These are phyloP conservation scores for Pestalotiopsis sp. DNA, from an alignment of 2,329 filamentous ascomycete genomes.

Conservation along the genomic window DNA sequence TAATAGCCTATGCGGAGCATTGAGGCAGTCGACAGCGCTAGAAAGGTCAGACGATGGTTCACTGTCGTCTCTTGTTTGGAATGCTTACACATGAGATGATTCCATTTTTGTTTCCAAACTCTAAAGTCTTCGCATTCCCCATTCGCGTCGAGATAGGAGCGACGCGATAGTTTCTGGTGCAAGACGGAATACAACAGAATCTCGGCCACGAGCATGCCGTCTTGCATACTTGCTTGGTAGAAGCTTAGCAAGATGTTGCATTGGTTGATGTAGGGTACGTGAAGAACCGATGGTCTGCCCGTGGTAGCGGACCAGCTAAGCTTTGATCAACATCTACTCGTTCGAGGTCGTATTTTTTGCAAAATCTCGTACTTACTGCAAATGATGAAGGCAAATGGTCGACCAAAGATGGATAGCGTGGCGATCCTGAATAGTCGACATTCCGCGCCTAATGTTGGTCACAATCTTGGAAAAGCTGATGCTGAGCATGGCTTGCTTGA, in stretches of 20 bases:
- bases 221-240: conserved; percentile 42
- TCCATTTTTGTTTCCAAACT: conserved; percentile 37
- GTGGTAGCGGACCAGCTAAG: conserved; percentile 43
- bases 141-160: conserved; percentile 31
- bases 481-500: conserved; percentile 44
- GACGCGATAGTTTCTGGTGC: conserved; percentile 35
- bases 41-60: not conserved
- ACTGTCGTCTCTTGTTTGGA: not conserved
- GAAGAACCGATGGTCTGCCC: conserved; percentile 40
- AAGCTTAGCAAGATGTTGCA: conserved; percentile 42
- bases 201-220: conserved; percentile 42
- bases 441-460: conserved; percentile 34
- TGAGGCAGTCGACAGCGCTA: conserved; percentile 34
- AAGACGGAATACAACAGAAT: conserved; percentile 39
- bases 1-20: conserved; percentile 36
- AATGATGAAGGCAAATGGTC: conserved; percentile 38
- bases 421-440: conserved; percentile 34
- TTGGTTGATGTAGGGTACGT: conserved; percentile 38
- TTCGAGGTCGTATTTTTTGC: not conserved
- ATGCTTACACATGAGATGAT: conserved; percentile 33
- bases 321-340: not conserved
- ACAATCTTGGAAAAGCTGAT: conserved; percentile 44
- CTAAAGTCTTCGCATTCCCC: conserved; percentile 35
- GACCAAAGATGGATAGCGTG: conserved; percentile 38
- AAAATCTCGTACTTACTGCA: conserved; percentile 30